Evolutionary conservation across 2,329 filamentous ascomycete species (phyloP).

Genomic region (Hypomyces perniciosus): DNA sequence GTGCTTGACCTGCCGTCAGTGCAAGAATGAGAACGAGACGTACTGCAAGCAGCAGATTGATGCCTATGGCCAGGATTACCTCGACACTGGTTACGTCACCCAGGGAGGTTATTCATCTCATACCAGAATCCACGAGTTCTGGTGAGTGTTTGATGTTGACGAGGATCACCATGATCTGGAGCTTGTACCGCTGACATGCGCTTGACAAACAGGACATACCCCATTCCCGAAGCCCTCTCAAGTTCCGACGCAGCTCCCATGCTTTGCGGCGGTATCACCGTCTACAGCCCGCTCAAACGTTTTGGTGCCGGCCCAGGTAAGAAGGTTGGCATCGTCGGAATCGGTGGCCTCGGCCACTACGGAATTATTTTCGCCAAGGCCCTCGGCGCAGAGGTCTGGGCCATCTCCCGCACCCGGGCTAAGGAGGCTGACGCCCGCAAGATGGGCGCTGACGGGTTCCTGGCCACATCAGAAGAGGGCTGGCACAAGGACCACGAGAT

Average conservation of each 20-base stretch:
- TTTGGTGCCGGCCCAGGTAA: slow-evolving; percentile 71
- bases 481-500: slow-evolving; percentile 53
- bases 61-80: slow-evolving; percentile 47
- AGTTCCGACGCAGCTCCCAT: slow-evolving; percentile 65
- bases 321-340: slow-evolving; percentile 69
- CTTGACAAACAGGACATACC: slow-evolving; percentile 45
- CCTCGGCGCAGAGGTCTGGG: slow-evolving; percentile 56
- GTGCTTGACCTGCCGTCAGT: slow-evolving; percentile 41
- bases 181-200: slow-evolving; percentile 29
- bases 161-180: slow-evolving; percentile 43
- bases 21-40: slow-evolving; percentile 35
- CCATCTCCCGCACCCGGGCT: slow-evolving; percentile 52
- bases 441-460: slow-evolving; percentile 56
- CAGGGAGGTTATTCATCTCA: slow-evolving; percentile 50
- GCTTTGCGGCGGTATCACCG: slow-evolving; percentile 79
- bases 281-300: slow-evolving; percentile 70
- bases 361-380: slow-evolving; percentile 65
- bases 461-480: slow-evolving; percentile 50
- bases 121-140: slow-evolving; percentile 35
- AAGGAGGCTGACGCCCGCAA: slow-evolving; percentile 54
- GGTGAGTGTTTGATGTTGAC: slow-evolving; percentile 40
- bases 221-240: slow-evolving; percentile 67
- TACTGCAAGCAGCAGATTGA: slow-evolving; percentile 35
- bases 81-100: slow-evolving; percentile 46
- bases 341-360: slow-evolving; percentile 68